Conservation (phyloP, 345 rosid genomes). For the Crucihimalaya himalaica region DNA sequence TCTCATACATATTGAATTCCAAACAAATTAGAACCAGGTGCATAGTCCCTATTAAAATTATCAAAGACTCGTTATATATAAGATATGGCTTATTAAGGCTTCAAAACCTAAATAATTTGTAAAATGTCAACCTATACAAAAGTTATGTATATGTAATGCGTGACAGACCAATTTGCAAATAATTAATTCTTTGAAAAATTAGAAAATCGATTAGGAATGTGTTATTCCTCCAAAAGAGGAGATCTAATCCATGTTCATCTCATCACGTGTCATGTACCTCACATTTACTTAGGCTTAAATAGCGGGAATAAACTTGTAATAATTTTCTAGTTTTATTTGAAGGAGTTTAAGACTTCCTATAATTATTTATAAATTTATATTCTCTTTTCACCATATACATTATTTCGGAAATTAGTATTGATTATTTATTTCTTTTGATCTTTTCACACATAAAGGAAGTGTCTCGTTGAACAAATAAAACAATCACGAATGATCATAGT, state of each 20-base stretch:
- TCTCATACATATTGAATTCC: not conserved
- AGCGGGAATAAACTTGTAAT: slow-evolving; percentile 28
- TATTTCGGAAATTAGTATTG: not conserved
- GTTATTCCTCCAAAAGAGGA: slow-evolving; percentile 27
- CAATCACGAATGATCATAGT: not conserved
- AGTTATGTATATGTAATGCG: not conserved
- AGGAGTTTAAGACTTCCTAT: slow-evolving; percentile 1
- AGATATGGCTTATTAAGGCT: not conserved
- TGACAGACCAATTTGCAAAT: slow-evolving; percentile 19
- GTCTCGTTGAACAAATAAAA: not conserved
- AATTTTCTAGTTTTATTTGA: not conserved
- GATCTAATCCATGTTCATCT: slow-evolving; percentile 38
- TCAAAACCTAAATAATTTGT: not conserved
- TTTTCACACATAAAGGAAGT: not conserved
- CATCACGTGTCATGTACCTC: slow-evolving; percentile 34
- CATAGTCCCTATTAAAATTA: not conserved
- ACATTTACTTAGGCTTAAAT: slow-evolving; percentile 23
- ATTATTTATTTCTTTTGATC: not conserved
- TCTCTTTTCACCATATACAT: slow-evolving; percentile 13
- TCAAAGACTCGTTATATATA: slow-evolving; percentile 1
- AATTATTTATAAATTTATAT: not conserved
- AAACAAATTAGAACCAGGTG: not conserved
- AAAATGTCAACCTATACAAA: slow-evolving; percentile 4
- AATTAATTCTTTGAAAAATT: not conserved
- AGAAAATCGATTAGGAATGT: not conserved